A percentile compares a stretch with the other conserved stretches of the same genome.
Evolutionary conservation across 768 basidiomycete genomes (phyloP).

Genomic region (Favolaschia claudopus): DNA sequence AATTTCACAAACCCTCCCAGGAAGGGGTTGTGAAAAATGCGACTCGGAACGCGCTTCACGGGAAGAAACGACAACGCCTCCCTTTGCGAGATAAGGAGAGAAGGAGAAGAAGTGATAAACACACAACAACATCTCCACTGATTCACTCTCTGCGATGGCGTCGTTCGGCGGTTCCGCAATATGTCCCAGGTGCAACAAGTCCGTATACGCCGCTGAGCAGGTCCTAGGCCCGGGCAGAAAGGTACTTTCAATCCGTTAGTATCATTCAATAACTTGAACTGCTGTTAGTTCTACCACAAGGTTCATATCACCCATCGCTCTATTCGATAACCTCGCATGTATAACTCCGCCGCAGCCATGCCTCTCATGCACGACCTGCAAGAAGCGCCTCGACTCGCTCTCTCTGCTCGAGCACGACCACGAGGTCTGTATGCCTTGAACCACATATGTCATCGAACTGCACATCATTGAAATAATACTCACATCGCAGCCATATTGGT

Average conservation of each 20-base stretch:
- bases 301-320: constrained; percentile 42
- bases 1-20: too few relatives aligned
- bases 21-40: too few relatives aligned
- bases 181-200: constrained; percentile 78
- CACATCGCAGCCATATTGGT: constrained; percentile 61
- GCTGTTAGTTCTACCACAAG: constrained; percentile 78
- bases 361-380: constrained; percentile 78
- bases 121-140: background rate
- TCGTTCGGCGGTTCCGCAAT: constrained; percentile 74
- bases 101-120: constrained; percentile 17
- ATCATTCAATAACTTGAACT: constrained; percentile 6
- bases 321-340: background rate
- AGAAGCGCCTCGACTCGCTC: constrained; percentile 79
- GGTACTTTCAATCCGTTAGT: constrained; percentile 52
- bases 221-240: constrained; percentile 90
- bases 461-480: background rate
- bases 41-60: too few relatives aligned
- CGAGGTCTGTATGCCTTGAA: constrained; percentile 56
- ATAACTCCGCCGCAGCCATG: constrained; percentile 62
- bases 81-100: too few relatives aligned
- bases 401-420: constrained; percentile 85
- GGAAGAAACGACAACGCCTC: background rate
- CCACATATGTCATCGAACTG: background rate
- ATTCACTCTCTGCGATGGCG: constrained; percentile 55
- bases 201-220: constrained; percentile 91